These are phyloP conservation scores for Dryadomyces sulphureus DNA, from an alignment of 2,329 filamentous ascomycete genomes.

Conservation along the genomic window DNA sequence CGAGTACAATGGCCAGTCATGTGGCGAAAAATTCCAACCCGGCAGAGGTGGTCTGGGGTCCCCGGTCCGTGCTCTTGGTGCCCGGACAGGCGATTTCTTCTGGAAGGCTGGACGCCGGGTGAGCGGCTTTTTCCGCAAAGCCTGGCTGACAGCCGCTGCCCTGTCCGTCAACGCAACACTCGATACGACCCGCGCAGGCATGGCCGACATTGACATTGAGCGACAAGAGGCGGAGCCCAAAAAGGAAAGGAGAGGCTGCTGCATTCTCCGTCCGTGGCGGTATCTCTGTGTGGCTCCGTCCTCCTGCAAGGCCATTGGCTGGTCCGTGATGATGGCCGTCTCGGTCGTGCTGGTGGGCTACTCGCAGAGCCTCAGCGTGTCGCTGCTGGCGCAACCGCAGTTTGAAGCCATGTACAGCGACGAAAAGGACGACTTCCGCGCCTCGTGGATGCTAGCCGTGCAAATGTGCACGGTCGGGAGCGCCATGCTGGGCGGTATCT, in stretches of 20 bases:
- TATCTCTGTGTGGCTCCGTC: neutral
- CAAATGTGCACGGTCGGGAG: slow-evolving; percentile 11
- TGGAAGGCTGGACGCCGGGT: neutral
- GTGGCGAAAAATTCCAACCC: neutral
- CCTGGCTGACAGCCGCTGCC: neutral
- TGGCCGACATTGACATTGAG: neutral
- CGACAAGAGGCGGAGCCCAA: neutral
- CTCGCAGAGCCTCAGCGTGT: slow-evolving; percentile 11
- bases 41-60: neutral
- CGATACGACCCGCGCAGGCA: neutral
- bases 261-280: neutral
- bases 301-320: slow-evolving; percentile 7
- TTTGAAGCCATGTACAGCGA: slow-evolving; percentile 15
- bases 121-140: neutral
- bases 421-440: slow-evolving; percentile 6
- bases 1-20: neutral
- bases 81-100: neutral
- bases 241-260: neutral
- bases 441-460: slow-evolving; percentile 11
- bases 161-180: neutral
- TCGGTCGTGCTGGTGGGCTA: slow-evolving; percentile 13
- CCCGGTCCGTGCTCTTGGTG: neutral
- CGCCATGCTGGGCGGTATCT: slow-evolving; percentile 9
- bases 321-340: slow-evolving; percentile 11
- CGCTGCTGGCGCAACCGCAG: slow-evolving; percentile 13